Conservation (phyloP, 345 rosid species). For the Melastoma malabathricum region DNA sequence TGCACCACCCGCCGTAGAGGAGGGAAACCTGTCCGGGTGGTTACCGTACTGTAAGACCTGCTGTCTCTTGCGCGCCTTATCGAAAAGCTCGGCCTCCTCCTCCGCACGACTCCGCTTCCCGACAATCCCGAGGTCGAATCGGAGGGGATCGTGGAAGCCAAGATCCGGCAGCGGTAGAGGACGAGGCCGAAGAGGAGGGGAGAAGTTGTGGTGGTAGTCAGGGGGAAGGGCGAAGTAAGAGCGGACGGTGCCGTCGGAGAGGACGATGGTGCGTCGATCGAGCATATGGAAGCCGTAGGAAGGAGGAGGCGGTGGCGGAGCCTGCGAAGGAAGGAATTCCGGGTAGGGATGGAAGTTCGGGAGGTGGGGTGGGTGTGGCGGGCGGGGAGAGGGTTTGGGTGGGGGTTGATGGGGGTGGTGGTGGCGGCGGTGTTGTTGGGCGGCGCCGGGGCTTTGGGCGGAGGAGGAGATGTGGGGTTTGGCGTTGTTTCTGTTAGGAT, state of each 20-base stretch:
- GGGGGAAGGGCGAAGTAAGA: slow-evolving; percentile 93
- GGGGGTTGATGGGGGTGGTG: slow-evolving; percentile 7
- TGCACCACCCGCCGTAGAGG: slow-evolving; percentile 24
- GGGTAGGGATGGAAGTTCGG: slow-evolving; percentile 17
- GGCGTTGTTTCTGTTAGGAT: slow-evolving; percentile 22
- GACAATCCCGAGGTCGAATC: too few relatives aligned
- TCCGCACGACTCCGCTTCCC: too few relatives aligned
- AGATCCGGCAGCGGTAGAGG: slow-evolving; percentile 5
- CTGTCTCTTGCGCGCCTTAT: slow-evolving; percentile 26
- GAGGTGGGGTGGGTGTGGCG: slow-evolving; percentile 23
- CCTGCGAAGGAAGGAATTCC: slow-evolving; percentile 33
- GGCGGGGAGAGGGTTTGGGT: slow-evolving; percentile 23
- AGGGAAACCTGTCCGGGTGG: slow-evolving; percentile 21
- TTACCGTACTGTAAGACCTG: slow-evolving; percentile 25
- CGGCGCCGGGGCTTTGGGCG: slow-evolving; percentile 8
- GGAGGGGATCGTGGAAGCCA: too few relatives aligned
- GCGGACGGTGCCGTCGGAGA: slow-evolving; percentile 83
- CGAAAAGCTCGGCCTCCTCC: too few relatives aligned
- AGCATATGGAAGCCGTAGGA: slow-evolving; percentile 91
- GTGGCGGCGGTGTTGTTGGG: slow-evolving; percentile 1
- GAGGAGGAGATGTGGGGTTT: slow-evolving; percentile 15
- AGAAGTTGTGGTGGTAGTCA: slow-evolving; percentile 66
- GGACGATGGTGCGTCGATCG: slow-evolving; percentile 69
- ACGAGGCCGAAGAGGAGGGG: slow-evolving; percentile 14
- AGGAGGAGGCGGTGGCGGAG: slow-evolving; percentile 61